Percentiles rank a stretch among this genome's conserved stretches.
Evolutionary conservation across 2,329 filamentous ascomycete species (phyloP).

Genomic region (Phialocephala sp.): DNA sequence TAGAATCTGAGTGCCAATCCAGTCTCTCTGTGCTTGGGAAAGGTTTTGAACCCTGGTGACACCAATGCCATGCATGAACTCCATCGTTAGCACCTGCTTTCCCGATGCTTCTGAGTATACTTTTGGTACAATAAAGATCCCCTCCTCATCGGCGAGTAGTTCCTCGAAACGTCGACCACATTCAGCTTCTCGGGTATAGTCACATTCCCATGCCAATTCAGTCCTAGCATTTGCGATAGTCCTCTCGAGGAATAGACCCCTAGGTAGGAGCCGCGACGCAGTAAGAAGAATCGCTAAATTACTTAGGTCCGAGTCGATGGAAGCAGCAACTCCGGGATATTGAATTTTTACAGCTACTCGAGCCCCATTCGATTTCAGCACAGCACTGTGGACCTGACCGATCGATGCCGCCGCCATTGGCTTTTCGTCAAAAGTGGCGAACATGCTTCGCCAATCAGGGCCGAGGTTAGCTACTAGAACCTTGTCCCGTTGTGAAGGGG

Average conservation of each 20-base stretch:
- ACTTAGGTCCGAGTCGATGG: slow-evolving; percentile 94
- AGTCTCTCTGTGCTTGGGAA: slow-evolving; percentile 84
- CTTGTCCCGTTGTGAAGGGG: slow-evolving; percentile 85
- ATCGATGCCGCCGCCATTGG: slow-evolving; percentile 97
- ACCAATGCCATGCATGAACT: slow-evolving; percentile 83
- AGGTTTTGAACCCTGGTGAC: slow-evolving; percentile 82
- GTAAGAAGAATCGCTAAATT: slow-evolving; percentile 91
- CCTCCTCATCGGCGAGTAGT: slow-evolving; percentile 75
- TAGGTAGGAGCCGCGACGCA: slow-evolving; percentile 87
- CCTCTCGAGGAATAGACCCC: slow-evolving; percentile 92
- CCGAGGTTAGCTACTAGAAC: slow-evolving; percentile 83
- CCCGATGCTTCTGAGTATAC: slow-evolving; percentile 82
- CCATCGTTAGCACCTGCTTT: slow-evolving; percentile 88
- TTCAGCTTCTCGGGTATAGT: slow-evolving; percentile 87
- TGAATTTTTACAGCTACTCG: slow-evolving; percentile 95
- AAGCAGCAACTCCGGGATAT: slow-evolving; percentile 93
- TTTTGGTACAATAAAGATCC: slow-evolving; percentile 79
- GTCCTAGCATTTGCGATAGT: slow-evolving; percentile 94
- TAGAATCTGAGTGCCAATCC: slow-evolving; percentile 94
- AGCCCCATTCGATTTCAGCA: slow-evolving; percentile 74
- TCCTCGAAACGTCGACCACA: slow-evolving; percentile 78
- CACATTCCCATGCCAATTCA: slow-evolving; percentile 96
- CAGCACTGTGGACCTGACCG: slow-evolving; percentile 90
- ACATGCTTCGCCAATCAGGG: slow-evolving; percentile 82
- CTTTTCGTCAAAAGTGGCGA: slow-evolving; percentile 83